Conservation (phyloP, 148 eudicot species). For the Camellia japonica region DNA sequence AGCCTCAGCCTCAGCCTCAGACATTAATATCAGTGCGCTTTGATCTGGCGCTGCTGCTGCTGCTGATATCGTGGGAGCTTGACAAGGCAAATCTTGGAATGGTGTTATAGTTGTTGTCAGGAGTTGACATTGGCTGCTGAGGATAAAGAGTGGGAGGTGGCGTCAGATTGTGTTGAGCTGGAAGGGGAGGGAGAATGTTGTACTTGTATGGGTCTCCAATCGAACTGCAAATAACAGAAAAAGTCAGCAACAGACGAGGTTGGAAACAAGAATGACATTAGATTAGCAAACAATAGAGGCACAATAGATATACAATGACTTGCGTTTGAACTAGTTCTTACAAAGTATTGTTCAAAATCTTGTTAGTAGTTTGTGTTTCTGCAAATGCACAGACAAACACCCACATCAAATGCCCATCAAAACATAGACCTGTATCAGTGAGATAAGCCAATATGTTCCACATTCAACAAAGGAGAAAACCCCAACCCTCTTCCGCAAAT, state of each 20-base stretch:
- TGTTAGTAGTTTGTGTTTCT: not conserved
- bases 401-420: not conserved
- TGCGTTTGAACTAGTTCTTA: not conserved
- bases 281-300: not conserved
- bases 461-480: not conserved
- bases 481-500: not conserved
- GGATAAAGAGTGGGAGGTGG: slow-evolving; percentile 94
- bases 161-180: slow-evolving; percentile 82
- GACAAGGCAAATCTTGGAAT: slow-evolving; percentile 56
- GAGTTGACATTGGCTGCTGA: slow-evolving; percentile 80
- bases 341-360: not conserved
- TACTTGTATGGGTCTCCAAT: slow-evolving; percentile 66
- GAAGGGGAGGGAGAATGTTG: slow-evolving; percentile 75
- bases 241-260: not conserved
- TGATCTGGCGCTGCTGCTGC: slow-evolving; percentile 49
- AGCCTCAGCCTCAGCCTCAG: slow-evolving; percentile 23
- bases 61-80: slow-evolving; percentile 49
- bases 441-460: not conserved
- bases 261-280: not conserved
- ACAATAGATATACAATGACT: not conserved
- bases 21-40: slow-evolving; percentile 91
- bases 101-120: slow-evolving; percentile 40
- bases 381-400: not conserved
- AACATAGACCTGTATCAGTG: not conserved
- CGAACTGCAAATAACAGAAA: slow-evolving; percentile 37